A percentile compares a stretch with the other conserved stretches of the same genome.
These are phyloP conservation scores for Penicillium sp. DNA, from an alignment of 2,329 filamentous ascomycete species.

Conservation along the genomic window DNA sequence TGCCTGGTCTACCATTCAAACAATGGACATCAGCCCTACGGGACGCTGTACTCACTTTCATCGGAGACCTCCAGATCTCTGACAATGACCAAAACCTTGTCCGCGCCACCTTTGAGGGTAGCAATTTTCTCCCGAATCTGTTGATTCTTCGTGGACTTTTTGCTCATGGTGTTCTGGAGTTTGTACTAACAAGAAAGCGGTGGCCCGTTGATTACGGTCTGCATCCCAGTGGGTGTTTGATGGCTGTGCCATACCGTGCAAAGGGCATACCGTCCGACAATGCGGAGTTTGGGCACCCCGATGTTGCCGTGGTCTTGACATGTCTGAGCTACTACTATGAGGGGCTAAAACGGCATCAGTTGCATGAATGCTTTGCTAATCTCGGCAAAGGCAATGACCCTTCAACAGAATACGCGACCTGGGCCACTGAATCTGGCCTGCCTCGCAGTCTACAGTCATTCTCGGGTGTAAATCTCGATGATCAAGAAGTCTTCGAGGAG, in stretches of 20 bases:
- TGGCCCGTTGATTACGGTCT: not conserved
- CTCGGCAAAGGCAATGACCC: constrained; percentile 44
- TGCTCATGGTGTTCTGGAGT: not conserved
- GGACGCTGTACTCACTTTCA: no score
- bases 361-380: not conserved
- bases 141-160: constrained; percentile 53
- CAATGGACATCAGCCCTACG: no score
- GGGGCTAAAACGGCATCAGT: not conserved
- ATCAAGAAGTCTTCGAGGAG: constrained; percentile 50
- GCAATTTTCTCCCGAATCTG: constrained; percentile 5
- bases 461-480: constrained; percentile 40
- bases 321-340: constrained; percentile 56
- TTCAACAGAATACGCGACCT: constrained; percentile 17
- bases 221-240: constrained; percentile 16
- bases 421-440: no score
- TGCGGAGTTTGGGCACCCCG: constrained; percentile 68
- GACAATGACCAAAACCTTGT: no score
- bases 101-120: not conserved
- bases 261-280: constrained; percentile 65
- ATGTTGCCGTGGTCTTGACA: constrained; percentile 66
- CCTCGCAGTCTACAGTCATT: no score
- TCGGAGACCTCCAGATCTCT: no score
- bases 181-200: not conserved
- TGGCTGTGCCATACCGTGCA: constrained; percentile 66
- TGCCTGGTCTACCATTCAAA: no score